Percentiles rank a stretch among this genome's conserved stretches.
These are phyloP conservation scores for Dipteronia dyeriana DNA, from an alignment of 345 rosid genomes.

Conservation along the genomic window DNA sequence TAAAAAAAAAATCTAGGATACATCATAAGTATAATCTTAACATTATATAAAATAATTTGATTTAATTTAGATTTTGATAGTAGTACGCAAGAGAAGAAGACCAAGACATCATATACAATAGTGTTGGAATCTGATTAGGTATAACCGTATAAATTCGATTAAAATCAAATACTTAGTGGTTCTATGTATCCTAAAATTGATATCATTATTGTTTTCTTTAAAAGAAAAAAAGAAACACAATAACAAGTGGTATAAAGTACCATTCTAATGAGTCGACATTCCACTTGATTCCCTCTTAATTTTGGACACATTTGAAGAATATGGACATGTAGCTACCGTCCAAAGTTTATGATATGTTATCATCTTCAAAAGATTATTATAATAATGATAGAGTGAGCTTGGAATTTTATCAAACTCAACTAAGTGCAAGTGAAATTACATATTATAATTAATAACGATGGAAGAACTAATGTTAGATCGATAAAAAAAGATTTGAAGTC, in stretches of 20 bases:
- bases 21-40: too few species aligned
- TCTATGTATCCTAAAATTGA: neutral
- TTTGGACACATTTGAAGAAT: neutral
- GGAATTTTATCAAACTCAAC: neutral
- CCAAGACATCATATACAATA: too few species aligned
- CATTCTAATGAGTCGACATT: slow-evolving; percentile 19
- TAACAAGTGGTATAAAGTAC: neutral
- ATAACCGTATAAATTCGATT: too few species aligned
- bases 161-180: neutral
- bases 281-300: slow-evolving; percentile 9
- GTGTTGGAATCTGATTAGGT: too few species aligned
- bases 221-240: too few species aligned
- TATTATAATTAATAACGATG: too few species aligned
- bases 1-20: too few species aligned
- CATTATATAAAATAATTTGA: too few species aligned
- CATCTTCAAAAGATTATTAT: neutral
- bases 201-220: neutral
- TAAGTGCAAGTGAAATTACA: neutral
- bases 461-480: too few species aligned
- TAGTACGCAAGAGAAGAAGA: too few species aligned
- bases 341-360: slow-evolving; percentile 1
- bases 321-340: neutral
- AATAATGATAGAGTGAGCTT: neutral
- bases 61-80: too few species aligned
- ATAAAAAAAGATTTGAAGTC: too few species aligned